A percentile compares a stretch with the other conserved stretches of the same genome.
Evolutionary conservation across 495 filamentous ascomycete genomes (phyloP).

Genomic region (Corynascus novoguineensis): DNA sequence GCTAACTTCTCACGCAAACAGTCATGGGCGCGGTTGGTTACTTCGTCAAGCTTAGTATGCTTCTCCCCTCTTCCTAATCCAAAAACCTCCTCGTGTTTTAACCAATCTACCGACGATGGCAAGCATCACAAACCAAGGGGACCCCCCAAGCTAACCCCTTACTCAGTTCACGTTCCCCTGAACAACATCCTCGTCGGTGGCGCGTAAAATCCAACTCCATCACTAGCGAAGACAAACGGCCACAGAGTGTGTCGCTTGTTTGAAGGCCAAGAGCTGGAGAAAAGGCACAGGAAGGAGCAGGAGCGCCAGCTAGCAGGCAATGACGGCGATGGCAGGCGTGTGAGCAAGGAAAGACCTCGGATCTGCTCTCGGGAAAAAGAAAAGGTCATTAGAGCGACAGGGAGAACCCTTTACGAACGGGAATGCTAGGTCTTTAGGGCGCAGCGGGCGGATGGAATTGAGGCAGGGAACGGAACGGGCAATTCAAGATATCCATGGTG

Average conservation of each 20-base stretch:
- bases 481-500: conserved; percentile 14
- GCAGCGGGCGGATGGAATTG: not conserved
- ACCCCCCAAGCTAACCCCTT: not conserved
- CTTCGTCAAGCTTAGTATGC: conserved; percentile 82
- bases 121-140: not conserved
- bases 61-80: not conserved
- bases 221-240: not conserved
- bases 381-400: no score
- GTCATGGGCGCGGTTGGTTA: conserved; percentile 63
- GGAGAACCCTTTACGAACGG: no score
- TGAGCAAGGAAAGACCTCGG: no score
- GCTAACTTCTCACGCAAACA: conserved; percentile 4
- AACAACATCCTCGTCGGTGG: conserved; percentile 46
- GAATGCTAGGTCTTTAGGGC: not conserved
- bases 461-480: not conserved
- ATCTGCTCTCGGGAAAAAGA: no score
- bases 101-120: not conserved
- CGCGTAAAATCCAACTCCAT: conserved; percentile 27
- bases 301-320: no score
- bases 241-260: no score
- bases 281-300: not conserved
- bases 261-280: no score
- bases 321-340: no score
- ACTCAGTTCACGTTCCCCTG: conserved; percentile 34
- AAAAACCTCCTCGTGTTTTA: no score